phyloP scores from a whole-genome alignment of 257 asterid species.

The Lycium ferocissimum region DNA sequence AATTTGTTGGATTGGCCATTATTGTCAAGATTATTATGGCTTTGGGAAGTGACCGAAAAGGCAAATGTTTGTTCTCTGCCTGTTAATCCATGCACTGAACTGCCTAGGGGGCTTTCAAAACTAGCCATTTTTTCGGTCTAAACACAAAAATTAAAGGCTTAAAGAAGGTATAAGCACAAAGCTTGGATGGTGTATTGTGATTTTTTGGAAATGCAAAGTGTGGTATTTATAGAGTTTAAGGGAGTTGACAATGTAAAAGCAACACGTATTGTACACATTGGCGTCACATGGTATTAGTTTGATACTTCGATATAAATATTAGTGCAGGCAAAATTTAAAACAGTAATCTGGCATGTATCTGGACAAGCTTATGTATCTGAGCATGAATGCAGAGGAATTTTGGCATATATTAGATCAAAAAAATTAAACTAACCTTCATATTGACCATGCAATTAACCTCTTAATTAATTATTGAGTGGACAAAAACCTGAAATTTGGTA shows the following conservation, averaged over 20 bases:
- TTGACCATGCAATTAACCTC: too few species aligned
- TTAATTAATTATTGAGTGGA: too few species aligned
- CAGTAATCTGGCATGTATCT: too few species aligned
- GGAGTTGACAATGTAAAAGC: background rate
- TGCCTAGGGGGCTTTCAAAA: conserved; percentile 35
- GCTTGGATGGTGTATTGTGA: background rate
- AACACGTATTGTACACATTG: conserved; percentile 28
- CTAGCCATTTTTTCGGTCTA: conserved; percentile 24
- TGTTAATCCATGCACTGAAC: conserved; percentile 31
- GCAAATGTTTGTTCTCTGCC: conserved; percentile 35
- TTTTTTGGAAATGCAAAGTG: background rate
- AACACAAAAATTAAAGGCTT: background rate
- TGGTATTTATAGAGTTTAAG: conserved; percentile 27
- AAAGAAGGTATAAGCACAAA: background rate
- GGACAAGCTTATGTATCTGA: too few species aligned
- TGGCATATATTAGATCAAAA: too few species aligned
- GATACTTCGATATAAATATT: too few species aligned
- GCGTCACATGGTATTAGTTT: conserved; percentile 15
- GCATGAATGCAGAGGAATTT: too few species aligned
- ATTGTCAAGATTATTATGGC: background rate
- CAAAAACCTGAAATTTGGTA: too few species aligned
- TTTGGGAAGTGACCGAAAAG: conserved; percentile 20
- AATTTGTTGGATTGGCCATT: conserved; percentile 32
- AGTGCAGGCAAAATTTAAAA: too few species aligned
- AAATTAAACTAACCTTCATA: too few species aligned